Percentiles rank a stretch among this genome's conserved stretches.
Evolutionary conservation across 2,329 filamentous ascomycete genomes (phyloP).

Genomic region (Curvularia sp.): DNA sequence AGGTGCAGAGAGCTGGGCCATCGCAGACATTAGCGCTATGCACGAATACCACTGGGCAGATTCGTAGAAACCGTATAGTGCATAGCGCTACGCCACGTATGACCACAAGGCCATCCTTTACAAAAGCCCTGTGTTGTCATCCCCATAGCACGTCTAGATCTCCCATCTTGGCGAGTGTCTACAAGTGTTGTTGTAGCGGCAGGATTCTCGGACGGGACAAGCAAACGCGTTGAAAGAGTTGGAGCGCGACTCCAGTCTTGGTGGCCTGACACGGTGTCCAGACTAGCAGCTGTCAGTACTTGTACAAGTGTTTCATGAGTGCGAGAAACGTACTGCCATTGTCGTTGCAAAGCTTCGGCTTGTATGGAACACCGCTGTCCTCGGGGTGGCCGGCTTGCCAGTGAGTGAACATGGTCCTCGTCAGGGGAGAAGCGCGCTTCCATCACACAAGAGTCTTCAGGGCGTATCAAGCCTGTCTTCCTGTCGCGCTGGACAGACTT

Average conservation of each 20-base stretch:
- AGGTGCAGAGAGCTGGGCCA: constrained; percentile 5
- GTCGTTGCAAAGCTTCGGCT: neutral
- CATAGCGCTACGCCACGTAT: neutral
- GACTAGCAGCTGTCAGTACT: neutral
- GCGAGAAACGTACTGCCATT: neutral
- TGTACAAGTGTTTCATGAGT: neutral
- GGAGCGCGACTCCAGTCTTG: neutral
- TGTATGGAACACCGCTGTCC: neutral
- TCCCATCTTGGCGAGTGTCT: neutral
- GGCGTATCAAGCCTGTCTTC: neutral
- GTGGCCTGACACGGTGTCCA: neutral
- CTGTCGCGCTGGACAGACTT: neutral
- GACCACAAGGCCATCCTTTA: neutral
- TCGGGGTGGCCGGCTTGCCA: neutral
- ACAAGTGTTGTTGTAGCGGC: neutral
- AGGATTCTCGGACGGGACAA: neutral
- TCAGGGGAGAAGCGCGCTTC: neutral
- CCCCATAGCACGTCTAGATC: neutral
- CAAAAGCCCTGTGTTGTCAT: neutral
- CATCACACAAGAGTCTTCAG: neutral
- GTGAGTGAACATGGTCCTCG: neutral
- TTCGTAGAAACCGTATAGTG: neutral
- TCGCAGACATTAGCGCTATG: constrained; percentile 12
- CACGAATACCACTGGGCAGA: neutral
- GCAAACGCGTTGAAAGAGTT: neutral